Percentiles rank a stretch among this genome's conserved stretches.
Conservation (phyloP, 2,329 filamentous ascomycete species). For the Penicillium freii region DNA sequence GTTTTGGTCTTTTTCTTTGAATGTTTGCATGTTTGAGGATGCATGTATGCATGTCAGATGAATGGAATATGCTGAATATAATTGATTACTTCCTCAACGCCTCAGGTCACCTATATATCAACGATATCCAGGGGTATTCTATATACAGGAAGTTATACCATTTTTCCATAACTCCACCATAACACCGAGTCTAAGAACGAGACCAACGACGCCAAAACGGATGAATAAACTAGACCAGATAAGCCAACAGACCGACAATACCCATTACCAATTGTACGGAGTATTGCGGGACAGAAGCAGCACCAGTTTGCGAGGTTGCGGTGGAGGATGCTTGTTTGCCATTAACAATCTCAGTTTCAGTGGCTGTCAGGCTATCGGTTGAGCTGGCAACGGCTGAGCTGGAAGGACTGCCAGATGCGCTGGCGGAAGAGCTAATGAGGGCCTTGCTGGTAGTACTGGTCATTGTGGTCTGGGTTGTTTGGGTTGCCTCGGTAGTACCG, state of each 20-base stretch:
- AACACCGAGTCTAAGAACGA: neutral
- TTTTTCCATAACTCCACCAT: neutral
- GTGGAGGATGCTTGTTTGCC: conserved; percentile 16
- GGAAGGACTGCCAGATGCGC: conserved; percentile 17
- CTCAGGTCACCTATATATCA: conserved; percentile 15
- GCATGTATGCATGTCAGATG: neutral
- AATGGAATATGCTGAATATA: neutral
- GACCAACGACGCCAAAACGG: neutral
- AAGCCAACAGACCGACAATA: conserved; percentile 35
- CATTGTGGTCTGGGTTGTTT: conserved; percentile 15
- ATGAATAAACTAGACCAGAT: conserved; percentile 26
- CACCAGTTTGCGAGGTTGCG: conserved; percentile 15
- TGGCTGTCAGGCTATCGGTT: conserved; percentile 12
- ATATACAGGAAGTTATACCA: conserved; percentile 23
- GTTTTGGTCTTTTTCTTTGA: neutral
- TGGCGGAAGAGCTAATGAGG: conserved; percentile 28
- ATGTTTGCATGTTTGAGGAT: too few species aligned
- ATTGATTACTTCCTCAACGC: conserved; percentile 15
- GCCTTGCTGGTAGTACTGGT: conserved; percentile 64
- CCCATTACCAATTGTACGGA: conserved; percentile 33
- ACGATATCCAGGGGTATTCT: conserved; percentile 19
- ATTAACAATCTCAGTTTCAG: conserved; percentile 10
- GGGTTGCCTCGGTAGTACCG: neutral
- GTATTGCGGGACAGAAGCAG: conserved; percentile 29
- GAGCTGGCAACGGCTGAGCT: conserved; percentile 21